Conservation (phyloP, 2,329 filamentous ascomycete genomes). For the Claviceps capensis region DNA sequence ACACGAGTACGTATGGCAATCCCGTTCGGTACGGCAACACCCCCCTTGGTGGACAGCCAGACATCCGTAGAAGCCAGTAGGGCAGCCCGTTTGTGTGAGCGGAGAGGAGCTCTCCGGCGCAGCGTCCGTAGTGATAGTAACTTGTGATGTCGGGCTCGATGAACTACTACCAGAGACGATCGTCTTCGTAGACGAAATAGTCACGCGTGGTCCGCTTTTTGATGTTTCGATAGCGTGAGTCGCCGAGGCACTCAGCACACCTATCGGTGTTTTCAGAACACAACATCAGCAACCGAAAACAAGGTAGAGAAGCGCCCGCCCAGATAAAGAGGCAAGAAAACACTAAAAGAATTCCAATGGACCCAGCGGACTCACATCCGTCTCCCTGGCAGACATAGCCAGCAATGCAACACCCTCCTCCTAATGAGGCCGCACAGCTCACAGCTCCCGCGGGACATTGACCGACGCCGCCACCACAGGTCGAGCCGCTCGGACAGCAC, state of each 20-base stretch:
- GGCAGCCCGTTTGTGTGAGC: conserved; percentile 43
- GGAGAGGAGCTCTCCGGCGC: conserved; percentile 21
- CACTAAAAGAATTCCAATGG: background rate
- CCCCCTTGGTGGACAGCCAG: conserved; percentile 68
- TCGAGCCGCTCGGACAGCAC: conserved; percentile 55
- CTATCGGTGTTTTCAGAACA: conserved; percentile 8
- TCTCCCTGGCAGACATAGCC: conserved; percentile 56
- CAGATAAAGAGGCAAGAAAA: too few relatives aligned
- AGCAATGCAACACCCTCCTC: conserved; percentile 64
- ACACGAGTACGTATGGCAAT: conserved; percentile 73
- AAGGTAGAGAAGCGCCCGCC: background rate
- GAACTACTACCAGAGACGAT: conserved; percentile 12
- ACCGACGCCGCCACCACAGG: conserved; percentile 49
- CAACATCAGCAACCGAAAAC: too few relatives aligned
- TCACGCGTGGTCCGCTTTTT: conserved; percentile 12
- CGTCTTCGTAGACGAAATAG: conserved; percentile 26
- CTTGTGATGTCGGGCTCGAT: conserved; percentile 26
- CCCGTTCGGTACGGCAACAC: conserved; percentile 76
- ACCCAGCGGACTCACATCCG: conserved; percentile 44
- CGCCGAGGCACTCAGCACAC: conserved; percentile 20
- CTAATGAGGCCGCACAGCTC: conserved; percentile 48
- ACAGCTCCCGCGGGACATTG: conserved; percentile 48
- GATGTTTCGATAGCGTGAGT: conserved; percentile 11
- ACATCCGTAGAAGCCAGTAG: conserved; percentile 86
- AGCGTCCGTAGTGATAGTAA: conserved; percentile 3